Conservation (phyloP, 2,329 filamentous ascomycete species). For the Fusarium temperatum region DNA sequence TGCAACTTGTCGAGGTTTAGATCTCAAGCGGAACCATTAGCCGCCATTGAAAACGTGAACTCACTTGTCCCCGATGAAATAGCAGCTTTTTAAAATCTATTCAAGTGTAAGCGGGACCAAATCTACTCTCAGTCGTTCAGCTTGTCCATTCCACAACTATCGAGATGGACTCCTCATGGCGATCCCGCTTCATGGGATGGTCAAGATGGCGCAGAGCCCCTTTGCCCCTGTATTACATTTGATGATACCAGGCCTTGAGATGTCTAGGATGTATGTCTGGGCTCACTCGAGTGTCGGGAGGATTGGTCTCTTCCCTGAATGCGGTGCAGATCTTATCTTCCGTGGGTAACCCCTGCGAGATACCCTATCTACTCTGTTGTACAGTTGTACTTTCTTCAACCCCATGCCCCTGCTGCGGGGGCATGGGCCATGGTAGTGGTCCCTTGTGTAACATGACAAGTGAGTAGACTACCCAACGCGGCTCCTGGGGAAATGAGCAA, state of each 20-base stretch:
- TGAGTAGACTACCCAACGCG: background rate
- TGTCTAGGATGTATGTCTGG: background rate
- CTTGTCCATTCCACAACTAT: background rate
- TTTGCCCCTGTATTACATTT: background rate
- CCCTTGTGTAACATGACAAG: conserved; percentile 16
- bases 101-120: background rate
- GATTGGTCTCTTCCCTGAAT: background rate
- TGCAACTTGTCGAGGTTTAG: background rate
- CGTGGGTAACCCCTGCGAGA: background rate
- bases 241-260: background rate
- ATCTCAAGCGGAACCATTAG: background rate
- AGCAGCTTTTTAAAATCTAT: background rate
- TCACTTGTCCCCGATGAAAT: background rate
- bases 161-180: background rate
- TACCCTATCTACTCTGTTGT: background rate
- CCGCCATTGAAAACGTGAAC: background rate
- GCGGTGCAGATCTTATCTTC: conserved; percentile 2
- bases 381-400: background rate
- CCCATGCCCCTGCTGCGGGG: background rate
- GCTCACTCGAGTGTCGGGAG: background rate
- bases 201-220: background rate
- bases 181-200: background rate
- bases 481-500: conserved; percentile 1
- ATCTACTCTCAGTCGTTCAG: background rate
- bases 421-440: background rate